Base-by-base conservation (phyloP, 768 basidiomycete genomes). In the Ramaria sp. region DNA sequence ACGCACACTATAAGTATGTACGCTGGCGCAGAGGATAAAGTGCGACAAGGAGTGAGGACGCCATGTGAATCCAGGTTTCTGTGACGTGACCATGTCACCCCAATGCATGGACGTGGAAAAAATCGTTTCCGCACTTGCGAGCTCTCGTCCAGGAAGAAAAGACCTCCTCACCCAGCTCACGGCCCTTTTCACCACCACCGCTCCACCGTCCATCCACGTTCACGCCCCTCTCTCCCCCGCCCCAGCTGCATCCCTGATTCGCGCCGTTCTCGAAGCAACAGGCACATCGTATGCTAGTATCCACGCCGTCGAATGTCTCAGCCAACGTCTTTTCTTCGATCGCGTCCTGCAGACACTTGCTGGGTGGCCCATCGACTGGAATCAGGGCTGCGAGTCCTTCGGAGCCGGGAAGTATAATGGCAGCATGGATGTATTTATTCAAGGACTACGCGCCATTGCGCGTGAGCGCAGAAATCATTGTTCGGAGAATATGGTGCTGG, bases 341-440 rank as follows among this genome's bases (percentile, higher is more conserved):
- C 71, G 78, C 0, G 71, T 81, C 7, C 69, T 91, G 54, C 84
- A 89, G 63, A 64, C 73, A 5, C 72, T 90, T 3, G 77, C 80
- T 3, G 66, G 67, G 10, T 83, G 81, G 79, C 70, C 66, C 13
- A 74, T 80, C 9, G 65, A 68, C 5, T 88, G 85, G 86, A 74
- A 76, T 22, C 69, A 77, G 6, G 85, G 83, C 13, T 83, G 82
- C 59, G 67, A 66, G 24, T 81, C 82, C 4, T 72, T 70, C 5
- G 67, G 66, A 7, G 65, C 74, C 51, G 63, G 78, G 19, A 34
- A 31, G 58, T 85, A 76, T 71, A 87, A 83, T 63, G 82, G 84
- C 34, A 82, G 71, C 57, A 64, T 88, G 22, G 87, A 88, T 56
- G 71, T 73, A 12, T 89, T 89, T 61, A 58, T 88, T n/a, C 83